Percentiles rank a stretch among this genome's conserved stretches.
Evolutionary conservation across 306 rosid genomes (phyloP).

Genomic region (Ziziphus jujuba): DNA sequence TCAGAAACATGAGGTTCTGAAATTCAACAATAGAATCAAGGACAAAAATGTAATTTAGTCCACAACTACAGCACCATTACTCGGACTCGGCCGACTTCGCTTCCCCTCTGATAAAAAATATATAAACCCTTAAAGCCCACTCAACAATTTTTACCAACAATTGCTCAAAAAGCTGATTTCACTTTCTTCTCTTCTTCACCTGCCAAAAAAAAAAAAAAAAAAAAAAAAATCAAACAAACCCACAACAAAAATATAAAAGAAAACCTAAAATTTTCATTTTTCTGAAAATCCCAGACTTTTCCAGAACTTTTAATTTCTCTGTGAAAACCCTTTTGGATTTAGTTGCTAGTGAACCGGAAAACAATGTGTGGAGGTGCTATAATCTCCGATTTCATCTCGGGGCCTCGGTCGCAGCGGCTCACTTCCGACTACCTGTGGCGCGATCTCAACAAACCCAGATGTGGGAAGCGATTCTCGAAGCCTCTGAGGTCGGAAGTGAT

Average conservation of each 20-base stretch:
- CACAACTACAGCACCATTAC: neutral
- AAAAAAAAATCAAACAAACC: neutral
- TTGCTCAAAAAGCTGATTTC: neutral
- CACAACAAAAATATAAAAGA: no score
- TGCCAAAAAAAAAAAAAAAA: neutral
- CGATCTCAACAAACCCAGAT: slow-evolving; percentile 48
- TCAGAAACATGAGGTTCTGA: neutral
- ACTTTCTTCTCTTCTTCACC: neutral
- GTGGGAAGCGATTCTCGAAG: slow-evolving; percentile 38
- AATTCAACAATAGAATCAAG: slow-evolving; percentile 15
- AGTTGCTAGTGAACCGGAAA: neutral
- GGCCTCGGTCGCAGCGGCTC: slow-evolving; percentile 41
- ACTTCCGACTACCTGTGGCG: slow-evolving; percentile 74
- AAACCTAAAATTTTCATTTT: neutral
- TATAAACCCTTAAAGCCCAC: slow-evolving; percentile 16
- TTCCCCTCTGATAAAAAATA: neutral
- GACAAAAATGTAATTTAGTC: slow-evolving; percentile 38
- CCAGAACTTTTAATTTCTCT: neutral
- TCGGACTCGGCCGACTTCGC: slow-evolving; percentile 3
- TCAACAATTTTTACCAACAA: neutral
- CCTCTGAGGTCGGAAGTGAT: slow-evolving; percentile 33
- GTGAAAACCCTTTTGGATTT: neutral
- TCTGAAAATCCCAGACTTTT: neutral
- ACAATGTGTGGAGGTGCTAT: slow-evolving; percentile 98
- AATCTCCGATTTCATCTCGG: slow-evolving; percentile 81